Evolutionary conservation across 345 rosid genomes (phyloP).

Genomic region (Streptanthus diversifolius): DNA sequence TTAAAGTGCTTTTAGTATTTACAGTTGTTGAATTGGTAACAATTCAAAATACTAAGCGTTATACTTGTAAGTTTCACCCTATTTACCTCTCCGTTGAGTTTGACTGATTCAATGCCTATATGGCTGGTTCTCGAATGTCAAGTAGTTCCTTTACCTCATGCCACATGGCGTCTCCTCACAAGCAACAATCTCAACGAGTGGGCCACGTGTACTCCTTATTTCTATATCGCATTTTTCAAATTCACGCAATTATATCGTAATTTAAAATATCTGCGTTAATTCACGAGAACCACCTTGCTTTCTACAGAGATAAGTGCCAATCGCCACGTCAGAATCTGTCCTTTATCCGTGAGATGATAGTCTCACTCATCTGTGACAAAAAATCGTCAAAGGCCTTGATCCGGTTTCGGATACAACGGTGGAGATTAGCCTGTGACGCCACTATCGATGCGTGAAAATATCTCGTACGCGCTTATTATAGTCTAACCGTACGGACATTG

Average conservation of each 20-base stretch:
- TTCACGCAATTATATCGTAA: slow-evolving; percentile 18
- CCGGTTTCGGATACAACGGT: slow-evolving; percentile 32
- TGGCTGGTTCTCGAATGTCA: background rate
- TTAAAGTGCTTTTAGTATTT: no score
- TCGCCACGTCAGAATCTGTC: slow-evolving; percentile 27
- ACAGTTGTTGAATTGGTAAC: no score
- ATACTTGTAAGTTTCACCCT: no score
- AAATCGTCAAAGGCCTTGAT: background rate
- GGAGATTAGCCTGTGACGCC: background rate
- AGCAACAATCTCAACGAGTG: background rate
- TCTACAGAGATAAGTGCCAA: slow-evolving; percentile 33
- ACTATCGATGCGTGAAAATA: background rate
- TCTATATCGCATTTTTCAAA: background rate
- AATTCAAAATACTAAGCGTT: no score
- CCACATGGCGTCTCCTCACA: background rate
- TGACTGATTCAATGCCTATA: background rate
- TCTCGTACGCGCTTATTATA: slow-evolving; percentile 13
- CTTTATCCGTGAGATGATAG: background rate
- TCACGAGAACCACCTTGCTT: slow-evolving; percentile 36
- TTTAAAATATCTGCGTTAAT: background rate
- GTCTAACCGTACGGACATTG: slow-evolving; percentile 33
- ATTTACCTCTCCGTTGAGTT: no score
- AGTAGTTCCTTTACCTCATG: background rate
- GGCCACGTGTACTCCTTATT: no score
- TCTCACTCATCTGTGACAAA: background rate